Evolutionary conservation across 257 asterid species (phyloP).

Genomic region (Apocynum venetum): DNA sequence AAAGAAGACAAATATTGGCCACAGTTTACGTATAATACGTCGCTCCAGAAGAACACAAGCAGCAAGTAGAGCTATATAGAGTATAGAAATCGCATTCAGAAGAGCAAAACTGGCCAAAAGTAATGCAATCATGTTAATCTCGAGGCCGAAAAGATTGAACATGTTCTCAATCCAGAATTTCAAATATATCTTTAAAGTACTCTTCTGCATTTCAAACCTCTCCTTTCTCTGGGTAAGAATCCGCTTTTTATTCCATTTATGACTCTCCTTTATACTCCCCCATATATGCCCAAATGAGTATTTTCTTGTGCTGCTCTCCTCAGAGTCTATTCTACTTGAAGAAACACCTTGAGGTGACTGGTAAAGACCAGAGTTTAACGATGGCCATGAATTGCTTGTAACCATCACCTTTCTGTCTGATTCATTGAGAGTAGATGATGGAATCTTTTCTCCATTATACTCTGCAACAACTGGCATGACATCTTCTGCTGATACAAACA

Average conservation of each 20-base stretch:
- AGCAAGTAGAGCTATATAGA: conserved; percentile 75
- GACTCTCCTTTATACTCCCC: conserved; percentile 90
- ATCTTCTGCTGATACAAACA: conserved; percentile 72
- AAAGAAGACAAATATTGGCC: conserved; percentile 75
- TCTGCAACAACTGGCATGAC: conserved; percentile 31
- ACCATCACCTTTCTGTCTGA: conserved; percentile 34
- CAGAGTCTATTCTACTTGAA: conserved; percentile 29
- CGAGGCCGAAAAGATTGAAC: conserved; percentile 97
- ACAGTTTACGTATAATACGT: conserved; percentile 63
- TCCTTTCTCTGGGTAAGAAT: conserved; percentile 71
- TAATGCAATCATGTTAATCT: conserved; percentile 85
- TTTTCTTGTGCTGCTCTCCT: conserved; percentile 38
- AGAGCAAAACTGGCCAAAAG: conserved; percentile 91
- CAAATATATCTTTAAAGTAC: conserved; percentile 74
- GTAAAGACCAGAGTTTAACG: conserved; percentile 33
- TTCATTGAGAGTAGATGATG: conserved; percentile 40
- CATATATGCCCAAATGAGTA: conserved; percentile 61
- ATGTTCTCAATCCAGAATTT: conserved; percentile 95
- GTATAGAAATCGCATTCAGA: conserved; percentile 74
- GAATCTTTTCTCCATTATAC: conserved; percentile 43
- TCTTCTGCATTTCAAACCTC: conserved; percentile 86
- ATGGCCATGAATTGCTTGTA: conserved; percentile 54
- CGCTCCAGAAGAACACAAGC: conserved; percentile 82
- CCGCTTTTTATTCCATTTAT: conserved; percentile 75
- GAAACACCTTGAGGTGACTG: conserved; percentile 42